phyloP scores from a whole-genome alignment of 2,329 filamentous ascomycete genomes.

The Chalaropsis ovoidea region DNA sequence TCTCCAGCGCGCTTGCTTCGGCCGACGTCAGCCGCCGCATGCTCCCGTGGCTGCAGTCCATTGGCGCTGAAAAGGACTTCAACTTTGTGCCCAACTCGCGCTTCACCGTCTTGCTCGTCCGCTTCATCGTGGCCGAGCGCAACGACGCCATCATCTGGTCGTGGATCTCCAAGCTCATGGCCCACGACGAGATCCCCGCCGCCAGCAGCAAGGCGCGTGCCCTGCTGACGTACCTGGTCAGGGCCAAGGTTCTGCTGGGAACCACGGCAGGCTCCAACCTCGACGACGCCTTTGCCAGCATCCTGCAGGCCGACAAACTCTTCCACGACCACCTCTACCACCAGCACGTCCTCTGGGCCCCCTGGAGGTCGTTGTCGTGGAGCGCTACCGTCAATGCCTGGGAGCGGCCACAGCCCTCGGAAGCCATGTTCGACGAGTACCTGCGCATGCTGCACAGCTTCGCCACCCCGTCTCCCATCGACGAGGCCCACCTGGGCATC shows the following conservation, averaged over 20 bases:
- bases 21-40: conserved; percentile 42
- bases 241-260: conserved; percentile 33
- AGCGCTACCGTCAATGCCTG: conserved; percentile 43
- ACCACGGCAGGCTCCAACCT: conserved; percentile 33
- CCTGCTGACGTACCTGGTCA: conserved; percentile 37
- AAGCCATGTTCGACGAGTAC: conserved; percentile 44
- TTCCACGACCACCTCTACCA: conserved; percentile 33
- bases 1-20: conserved; percentile 33
- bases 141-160: conserved; percentile 43
- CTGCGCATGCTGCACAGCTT: conserved; percentile 39
- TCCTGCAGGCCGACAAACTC: conserved; percentile 40
- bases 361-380: conserved; percentile 44
- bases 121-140: conserved; percentile 45
- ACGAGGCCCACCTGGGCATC: conserved; percentile 46
- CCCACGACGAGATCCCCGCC: conserved; percentile 27
- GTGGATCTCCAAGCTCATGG: conserved; percentile 41
- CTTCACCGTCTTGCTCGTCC: conserved; percentile 37
- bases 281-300: conserved; percentile 41
- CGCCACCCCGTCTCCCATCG: conserved; percentile 34
- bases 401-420: conserved; percentile 38
- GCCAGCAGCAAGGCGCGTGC: conserved; percentile 29
- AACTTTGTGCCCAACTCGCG: conserved; percentile 37
- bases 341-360: conserved; percentile 32
- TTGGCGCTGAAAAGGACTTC: conserved; percentile 39
- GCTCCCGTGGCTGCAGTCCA: conserved; percentile 45